Evolutionary conservation across 2,329 filamentous ascomycete genomes (phyloP), one percentile per base, ranked within the genome.

Genomic region (Dactylellina cionopaga): DNA sequence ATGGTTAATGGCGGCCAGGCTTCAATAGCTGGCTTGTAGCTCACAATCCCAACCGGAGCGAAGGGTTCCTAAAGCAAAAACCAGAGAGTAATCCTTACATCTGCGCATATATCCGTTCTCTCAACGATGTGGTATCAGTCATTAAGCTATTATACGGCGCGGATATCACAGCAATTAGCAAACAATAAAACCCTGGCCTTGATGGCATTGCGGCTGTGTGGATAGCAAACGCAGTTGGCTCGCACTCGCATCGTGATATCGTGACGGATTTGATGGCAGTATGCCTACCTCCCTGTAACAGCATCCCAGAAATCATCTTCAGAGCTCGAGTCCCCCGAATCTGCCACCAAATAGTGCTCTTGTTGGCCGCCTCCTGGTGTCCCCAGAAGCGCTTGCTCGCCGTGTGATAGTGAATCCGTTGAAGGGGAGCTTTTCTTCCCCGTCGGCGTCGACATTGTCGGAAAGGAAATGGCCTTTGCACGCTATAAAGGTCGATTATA

Each of bases 231-330:
- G 29, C 46, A 22, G 52, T 68, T n/a, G n/a, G n/a, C n/a, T n/a
- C 46, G 39, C 47, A 62, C 49, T 19, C 13, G 22, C n/a, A n/a
- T n/a, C n/a, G 5, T 3, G 15, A 15, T 25, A 37, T 35, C 25
- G 22, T 9, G 25, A 31, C 5, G 6, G 9, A 6, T n/a, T 9
- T 3, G 4, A 19, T 15, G 15, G n/a, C n/a, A n/a, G n/a, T n/a
- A n/a, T n/a, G n/a, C n/a, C 51, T 69, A 72, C 68, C 68, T 72
- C 55, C 51, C 68, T 44, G 47, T 44, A 35, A 65, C 68, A 51
- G 52, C 54, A 31, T 72, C 68, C 68, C 68, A 72, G 29, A 72
- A 72, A 41, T 72, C 68, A 27, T 72, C 68, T 13, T 72, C 68
- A 1, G 68, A 43, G n/a, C 49, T 63, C 15, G 66, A 71, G 41